Base-by-base conservation (phyloP, 1,139 yeast species). In the Casaregolazyma suthepensis region DNA sequence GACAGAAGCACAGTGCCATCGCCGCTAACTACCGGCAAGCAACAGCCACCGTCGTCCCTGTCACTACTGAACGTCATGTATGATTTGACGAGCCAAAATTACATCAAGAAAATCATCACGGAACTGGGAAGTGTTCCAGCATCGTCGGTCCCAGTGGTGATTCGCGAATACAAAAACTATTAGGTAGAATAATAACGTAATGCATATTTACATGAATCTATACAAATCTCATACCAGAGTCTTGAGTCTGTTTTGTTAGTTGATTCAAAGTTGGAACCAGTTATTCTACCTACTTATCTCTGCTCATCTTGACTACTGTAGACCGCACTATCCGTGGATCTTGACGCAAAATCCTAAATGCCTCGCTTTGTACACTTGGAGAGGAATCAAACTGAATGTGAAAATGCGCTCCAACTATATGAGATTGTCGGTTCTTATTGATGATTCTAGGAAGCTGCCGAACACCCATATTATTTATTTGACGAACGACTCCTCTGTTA, bases 81-180 rank as follows among this genome's bases (percentile, higher is more conserved):
- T 70, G 99, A 93, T 70, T 78, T 93, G 63, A 91, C 98, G 1
- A 98, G 97, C 40, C 96, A 96, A 18, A 90, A 85, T 61, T 88
- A 87, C 63, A 89, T 93, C 63, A 90, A 91, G 68, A 93, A 94
- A 74, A 91, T 94, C 56, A 88, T 94, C 51, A 93, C 99, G 1
- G 99, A 93, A 68, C 81, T 91, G 59, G 99, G 99, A 22, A 89
- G 96, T 4, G 77, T 94, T 61, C 99, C 99, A 5, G 96, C 99
- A 46, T 87, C 96, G 7, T 89, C 98, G 1, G 98, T 93, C 56
- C 99, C 99, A 31, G 98, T 93, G 46, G 89, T 93, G 57, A 76
- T 93, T 63, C 81, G 98, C 71, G 99, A 93, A 69, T 93, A 93
- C 71, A 88, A 88, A 71, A 78, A 76, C 62, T 73, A 76, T 56